These are phyloP conservation scores for Globisporangium echinulatum DNA, from an alignment of 352 stramenopile species.

Conservation along the genomic window DNA sequence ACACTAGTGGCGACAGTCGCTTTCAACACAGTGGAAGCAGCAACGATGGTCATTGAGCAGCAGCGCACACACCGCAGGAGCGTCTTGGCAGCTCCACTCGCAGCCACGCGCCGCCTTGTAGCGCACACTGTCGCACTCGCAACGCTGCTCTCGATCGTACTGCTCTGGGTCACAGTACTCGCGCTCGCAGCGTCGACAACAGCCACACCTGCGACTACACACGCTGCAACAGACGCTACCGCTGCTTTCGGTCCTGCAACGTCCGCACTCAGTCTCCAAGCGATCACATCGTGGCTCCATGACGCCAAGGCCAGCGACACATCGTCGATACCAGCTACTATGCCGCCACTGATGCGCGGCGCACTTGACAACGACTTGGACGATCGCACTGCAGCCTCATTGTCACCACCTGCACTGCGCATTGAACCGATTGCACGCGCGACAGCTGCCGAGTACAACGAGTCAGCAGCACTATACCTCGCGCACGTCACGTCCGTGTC, in stretches of 20 bases:
- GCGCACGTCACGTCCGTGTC: conserved; percentile 71
- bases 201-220: not conserved
- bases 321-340: not conserved
- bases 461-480: conserved; percentile 60
- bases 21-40: no score
- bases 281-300: not conserved
- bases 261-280: not conserved
- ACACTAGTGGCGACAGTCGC: no score
- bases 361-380: not conserved
- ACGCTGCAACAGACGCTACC: not conserved
- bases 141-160: not conserved
- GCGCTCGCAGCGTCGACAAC: not conserved
- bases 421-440: not conserved
- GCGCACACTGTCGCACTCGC: not conserved
- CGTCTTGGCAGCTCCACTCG: not conserved
- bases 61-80: not conserved
- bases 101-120: not conserved
- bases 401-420: not conserved
- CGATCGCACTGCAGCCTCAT: not conserved
- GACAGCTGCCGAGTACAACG: conserved; percentile 39
- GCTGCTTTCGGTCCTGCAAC: not conserved
- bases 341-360: not conserved
- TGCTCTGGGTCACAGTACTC: not conserved
- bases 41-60: no score
- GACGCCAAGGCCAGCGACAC: not conserved